Base-by-base conservation (phyloP, 2,329 filamentous ascomycete genomes). In the Sporothrix euskadiensis region DNA sequence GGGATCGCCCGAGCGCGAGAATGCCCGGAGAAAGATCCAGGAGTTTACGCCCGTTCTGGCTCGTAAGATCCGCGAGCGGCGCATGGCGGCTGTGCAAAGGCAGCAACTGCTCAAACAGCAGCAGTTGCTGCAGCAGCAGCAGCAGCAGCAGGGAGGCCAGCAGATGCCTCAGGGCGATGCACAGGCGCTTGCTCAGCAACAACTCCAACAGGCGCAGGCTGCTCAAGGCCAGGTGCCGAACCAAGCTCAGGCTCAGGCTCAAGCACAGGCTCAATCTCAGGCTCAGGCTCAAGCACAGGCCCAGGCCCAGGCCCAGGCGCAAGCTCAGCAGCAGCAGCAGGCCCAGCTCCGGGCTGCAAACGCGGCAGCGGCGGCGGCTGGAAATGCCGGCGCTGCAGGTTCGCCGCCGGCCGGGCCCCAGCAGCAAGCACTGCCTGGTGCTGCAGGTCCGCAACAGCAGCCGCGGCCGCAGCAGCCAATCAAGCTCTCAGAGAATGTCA, bases 1-100 rank as follows among this genome's bases (percentile, higher is more conserved):
- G 1, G 85, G 86, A 30, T 87, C 86, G 3, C 77, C 78, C 0
- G 83, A 86, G 30, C 85, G 89, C 63, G 79, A 83, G 32, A 81
- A 83, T 0, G 88, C 89, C 0, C 85, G 85, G 75, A 83, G 84
- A 56, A 90, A 90, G 80, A 87, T 91, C 30, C 79, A 82, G 7
- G 88, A 90, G 9, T 91, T 91, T 78, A 88, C 88, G 0, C 84
- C 84, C 59, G 89, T 88, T 80, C 83, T 91, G 1, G 56, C 69
- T 0, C 74, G 73, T 14, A 78, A 78, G 41, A 71, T 78, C 14
- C 71, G 73, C 16, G 77, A 76, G 41, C 68, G 76, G 1, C 73
- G 75, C 8, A 56, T 74, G 44, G 72, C 72, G 4, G 63, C 57
- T 5, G 44, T 65, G 7, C 19, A 56, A 35, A 56, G 54, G 61